These are phyloP conservation scores for Gynostemma pentaphyllum DNA, from an alignment of 306 rosid genomes.

Conservation along the genomic window DNA sequence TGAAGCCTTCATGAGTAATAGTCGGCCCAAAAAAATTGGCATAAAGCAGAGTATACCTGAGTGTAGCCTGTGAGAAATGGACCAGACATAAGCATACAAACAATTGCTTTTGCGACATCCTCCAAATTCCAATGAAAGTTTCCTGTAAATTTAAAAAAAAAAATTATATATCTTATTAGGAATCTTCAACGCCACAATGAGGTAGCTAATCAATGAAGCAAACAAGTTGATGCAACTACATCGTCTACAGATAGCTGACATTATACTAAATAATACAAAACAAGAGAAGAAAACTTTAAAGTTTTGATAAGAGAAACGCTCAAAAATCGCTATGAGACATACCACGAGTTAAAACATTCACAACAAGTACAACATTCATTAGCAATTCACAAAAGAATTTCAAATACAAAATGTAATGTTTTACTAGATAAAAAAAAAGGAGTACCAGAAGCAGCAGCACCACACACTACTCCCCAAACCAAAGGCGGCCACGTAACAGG, in stretches of 20 bases:
- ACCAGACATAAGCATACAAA: slow-evolving; percentile 95
- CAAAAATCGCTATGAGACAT: background rate
- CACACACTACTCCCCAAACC: slow-evolving; percentile 97
- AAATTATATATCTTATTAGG: background rate
- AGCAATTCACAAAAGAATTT: background rate
- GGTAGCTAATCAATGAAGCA: background rate
- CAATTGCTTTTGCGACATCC: slow-evolving; percentile 76
- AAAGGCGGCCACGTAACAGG: slow-evolving; percentile 99
- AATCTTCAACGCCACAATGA: background rate
- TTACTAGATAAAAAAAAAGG: background rate
- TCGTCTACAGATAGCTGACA: background rate
- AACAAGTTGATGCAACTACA: background rate
- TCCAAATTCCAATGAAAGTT: slow-evolving; percentile 86
- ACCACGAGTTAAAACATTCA: background rate
- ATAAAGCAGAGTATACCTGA: slow-evolving; percentile 36
- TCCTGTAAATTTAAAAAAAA: slow-evolving; percentile 49
- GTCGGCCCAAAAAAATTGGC: background rate
- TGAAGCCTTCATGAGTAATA: slow-evolving; percentile 9
- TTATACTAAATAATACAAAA: background rate
- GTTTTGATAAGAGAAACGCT: background rate
- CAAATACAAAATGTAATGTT: background rate
- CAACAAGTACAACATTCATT: background rate
- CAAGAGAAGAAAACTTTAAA: background rate
- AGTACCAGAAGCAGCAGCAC: slow-evolving; percentile 98
- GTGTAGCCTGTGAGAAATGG: slow-evolving; percentile 93